phyloP scores from a whole-genome alignment of 177 flowering plant genomes.

The Vitis hybrid region DNA sequence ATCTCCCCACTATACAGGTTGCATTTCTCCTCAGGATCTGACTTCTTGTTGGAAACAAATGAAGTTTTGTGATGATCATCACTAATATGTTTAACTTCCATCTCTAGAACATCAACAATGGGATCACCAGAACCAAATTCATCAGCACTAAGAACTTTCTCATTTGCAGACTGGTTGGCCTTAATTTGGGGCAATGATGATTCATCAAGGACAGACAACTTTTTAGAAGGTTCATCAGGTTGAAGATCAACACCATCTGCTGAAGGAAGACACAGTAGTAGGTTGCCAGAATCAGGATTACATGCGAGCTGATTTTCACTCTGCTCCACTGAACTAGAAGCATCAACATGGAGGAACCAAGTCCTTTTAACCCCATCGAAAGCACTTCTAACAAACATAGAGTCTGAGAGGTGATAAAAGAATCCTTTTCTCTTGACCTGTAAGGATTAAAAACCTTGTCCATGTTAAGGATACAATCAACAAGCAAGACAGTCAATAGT shows the following conservation, averaged over 20 bases:
- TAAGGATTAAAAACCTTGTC: conserved; percentile 10
- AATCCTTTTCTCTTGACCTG: conserved; percentile 61
- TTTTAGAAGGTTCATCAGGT: conserved; percentile 13
- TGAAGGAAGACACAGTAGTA: conserved; percentile 9
- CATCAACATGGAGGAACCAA: conserved; percentile 65
- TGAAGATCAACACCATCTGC: conserved; percentile 16
- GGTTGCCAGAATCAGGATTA: conserved; percentile 18
- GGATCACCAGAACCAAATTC: conserved; percentile 7
- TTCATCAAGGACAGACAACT: conserved; percentile 13
- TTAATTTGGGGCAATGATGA: conserved; percentile 8
- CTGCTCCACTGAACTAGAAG: conserved; percentile 20
- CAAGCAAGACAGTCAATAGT: neutral
- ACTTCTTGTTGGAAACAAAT: conserved; percentile 5
- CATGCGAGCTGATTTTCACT: conserved; percentile 1
- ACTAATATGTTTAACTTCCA: conserved; percentile 8
- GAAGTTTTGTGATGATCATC: conserved; percentile 6
- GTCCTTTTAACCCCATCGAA: conserved; percentile 36
- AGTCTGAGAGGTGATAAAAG: conserved; percentile 67
- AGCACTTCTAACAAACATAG: conserved; percentile 59
- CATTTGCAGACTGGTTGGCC: conserved; percentile 9
- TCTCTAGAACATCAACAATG: conserved; percentile 11
- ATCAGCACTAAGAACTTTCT: conserved; percentile 1
- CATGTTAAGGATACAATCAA: neutral
- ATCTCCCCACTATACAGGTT: conserved; percentile 3
- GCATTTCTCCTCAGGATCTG: conserved; percentile 6